Base-by-base conservation (phyloP, 257 asterid genomes). In the Lithospermum erythrorhizon region DNA sequence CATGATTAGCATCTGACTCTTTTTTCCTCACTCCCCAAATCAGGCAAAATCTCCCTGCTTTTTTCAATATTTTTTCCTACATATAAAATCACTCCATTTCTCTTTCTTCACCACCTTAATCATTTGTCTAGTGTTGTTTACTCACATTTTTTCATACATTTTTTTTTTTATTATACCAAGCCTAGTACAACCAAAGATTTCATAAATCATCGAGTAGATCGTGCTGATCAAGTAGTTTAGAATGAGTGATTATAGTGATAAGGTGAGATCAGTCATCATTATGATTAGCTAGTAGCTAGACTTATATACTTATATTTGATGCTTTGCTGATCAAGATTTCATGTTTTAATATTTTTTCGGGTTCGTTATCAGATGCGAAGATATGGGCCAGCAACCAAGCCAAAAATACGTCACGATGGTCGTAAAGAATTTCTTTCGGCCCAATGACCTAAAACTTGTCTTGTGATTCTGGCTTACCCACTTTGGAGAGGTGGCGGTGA, bases 401-500 rank as follows among this genome's bases (percentile, higher is more conserved):
- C 47, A 35, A 11, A 35, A 14, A 35, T 68, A 80, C 74, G 80
- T 76, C 81, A 2, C 86, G n/a, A n/a, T n/a, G n/a, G n/a, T n/a
- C n/a, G n/a, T n/a, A n/a, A n/a, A n/a, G n/a, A n/a, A n/a, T n/a
- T n/a, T n/a, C n/a, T n/a, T n/a, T n/a, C n/a, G n/a, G n/a, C n/a
- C n/a, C 72, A 78, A 52, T 77, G 76, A 58, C 51, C 79, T 25
- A 91, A 83, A 83, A 88, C 95, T 0, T 91, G 98, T 68, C 85
- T 73, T 23, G 95, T 23, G 95, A 88, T 79, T 91, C 97, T 23
- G 97, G 98, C 41, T n/a, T n/a, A n/a, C n/a, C n/a, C n/a, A n/a
- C n/a, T n/a, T n/a, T n/a, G n/a, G n/a, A n/a, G n/a, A n/a, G n/a
- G n/a, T n/a, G n/a, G n/a, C n/a, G n/a, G n/a, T n/a, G n/a, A n/a